phyloP scores from a whole-genome alignment of 1,284 basidiomycete species.

The Malassezia slooffiae region DNA sequence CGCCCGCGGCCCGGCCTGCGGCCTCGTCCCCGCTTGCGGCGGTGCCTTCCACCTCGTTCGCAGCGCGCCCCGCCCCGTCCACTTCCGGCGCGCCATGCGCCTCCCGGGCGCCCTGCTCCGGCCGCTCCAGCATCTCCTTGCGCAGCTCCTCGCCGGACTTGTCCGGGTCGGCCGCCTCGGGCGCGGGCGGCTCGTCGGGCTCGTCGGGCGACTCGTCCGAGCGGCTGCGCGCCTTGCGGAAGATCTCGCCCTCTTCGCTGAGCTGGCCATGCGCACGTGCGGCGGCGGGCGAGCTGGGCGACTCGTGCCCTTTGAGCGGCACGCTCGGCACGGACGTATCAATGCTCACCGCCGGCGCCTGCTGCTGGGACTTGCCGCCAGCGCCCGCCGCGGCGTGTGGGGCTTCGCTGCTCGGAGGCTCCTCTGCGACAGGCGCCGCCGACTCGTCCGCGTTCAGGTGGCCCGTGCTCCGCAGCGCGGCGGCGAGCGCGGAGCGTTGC shows the following conservation, averaged over 20 bases:
- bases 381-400: neutral
- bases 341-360: too few relatives aligned
- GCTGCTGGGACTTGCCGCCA: neutral
- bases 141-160: slow-evolving; percentile 28
- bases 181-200: neutral
- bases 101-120: too few relatives aligned
- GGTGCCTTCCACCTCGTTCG: neutral
- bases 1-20: too few relatives aligned
- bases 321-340: too few relatives aligned
- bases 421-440: neutral
- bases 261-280: too few relatives aligned
- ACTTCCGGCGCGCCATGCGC: too few relatives aligned
- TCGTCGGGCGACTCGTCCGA: neutral
- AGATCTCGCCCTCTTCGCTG: slow-evolving; percentile 36
- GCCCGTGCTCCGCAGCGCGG: slow-evolving; percentile 2
- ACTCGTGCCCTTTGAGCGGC: too few relatives aligned
- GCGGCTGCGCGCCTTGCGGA: slow-evolving; percentile 21
- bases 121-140: slow-evolving; percentile 21
- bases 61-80: neutral
- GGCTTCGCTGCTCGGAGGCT: neutral
- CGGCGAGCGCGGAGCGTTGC: neutral
- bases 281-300: too few relatives aligned
- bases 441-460: too few relatives aligned
- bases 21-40: too few relatives aligned
- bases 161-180: slow-evolving; percentile 3